These are phyloP conservation scores for Pseudogymnoascus sp. DNA, from an alignment of 2,329 filamentous ascomycete species.

Conservation along the genomic window DNA sequence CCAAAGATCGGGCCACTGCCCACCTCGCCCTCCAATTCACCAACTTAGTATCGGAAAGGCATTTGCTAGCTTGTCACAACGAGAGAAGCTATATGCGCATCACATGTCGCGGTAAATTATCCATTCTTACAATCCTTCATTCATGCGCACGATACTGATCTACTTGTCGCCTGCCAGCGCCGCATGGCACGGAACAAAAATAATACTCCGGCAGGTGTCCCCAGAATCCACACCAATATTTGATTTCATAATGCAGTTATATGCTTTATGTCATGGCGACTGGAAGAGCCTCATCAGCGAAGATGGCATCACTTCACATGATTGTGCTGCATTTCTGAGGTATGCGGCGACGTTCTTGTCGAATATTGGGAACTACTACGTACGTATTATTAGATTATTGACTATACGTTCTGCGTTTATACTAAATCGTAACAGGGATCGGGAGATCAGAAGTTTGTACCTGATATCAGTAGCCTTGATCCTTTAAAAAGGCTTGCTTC, in stretches of 20 bases:
- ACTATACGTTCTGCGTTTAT: background rate
- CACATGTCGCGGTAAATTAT: slow-evolving; percentile 37
- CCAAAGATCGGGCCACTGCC: background rate
- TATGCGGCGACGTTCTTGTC: slow-evolving; percentile 52
- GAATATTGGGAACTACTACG: slow-evolving; percentile 55
- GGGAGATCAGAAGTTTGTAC: slow-evolving; percentile 55
- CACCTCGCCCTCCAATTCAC: slow-evolving; percentile 36
- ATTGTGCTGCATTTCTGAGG: slow-evolving; percentile 37
- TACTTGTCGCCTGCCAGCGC: slow-evolving; percentile 33
- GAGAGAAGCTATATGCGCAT: slow-evolving; percentile 60
- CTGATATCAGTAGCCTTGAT: slow-evolving; percentile 34
- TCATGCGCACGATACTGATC: background rate
- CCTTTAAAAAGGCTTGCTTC: slow-evolving; percentile 38
- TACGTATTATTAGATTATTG: slow-evolving; percentile 16
- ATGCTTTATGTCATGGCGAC: slow-evolving; percentile 42
- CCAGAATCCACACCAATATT: slow-evolving; percentile 51
- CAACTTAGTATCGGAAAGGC: background rate
- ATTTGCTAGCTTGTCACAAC: slow-evolving; percentile 48
- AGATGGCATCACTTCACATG: slow-evolving; percentile 33
- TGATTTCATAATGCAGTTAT: slow-evolving; percentile 50
- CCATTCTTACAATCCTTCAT: background rate
- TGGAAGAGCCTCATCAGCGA: slow-evolving; percentile 40
- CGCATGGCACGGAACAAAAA: slow-evolving; percentile 47
- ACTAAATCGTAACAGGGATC: slow-evolving; percentile 33
- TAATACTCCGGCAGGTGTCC: slow-evolving; percentile 52